Evolutionary conservation across 148 eudicot species (phyloP).

Genomic region (Amaranthus hypochondriacus): DNA sequence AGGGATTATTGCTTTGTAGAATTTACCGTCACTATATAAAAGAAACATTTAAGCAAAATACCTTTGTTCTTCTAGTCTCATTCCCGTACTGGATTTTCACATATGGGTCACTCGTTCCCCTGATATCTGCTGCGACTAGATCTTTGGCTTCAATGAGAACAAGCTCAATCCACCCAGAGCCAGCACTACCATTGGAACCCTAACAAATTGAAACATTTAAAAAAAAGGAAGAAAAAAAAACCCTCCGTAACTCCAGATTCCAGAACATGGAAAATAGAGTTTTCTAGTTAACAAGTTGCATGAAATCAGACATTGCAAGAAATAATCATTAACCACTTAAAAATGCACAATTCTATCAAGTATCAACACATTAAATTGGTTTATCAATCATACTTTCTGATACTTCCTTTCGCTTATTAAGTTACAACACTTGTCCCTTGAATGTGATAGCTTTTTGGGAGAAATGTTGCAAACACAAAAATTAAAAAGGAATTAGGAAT

Average conservation of each 20-base stretch:
- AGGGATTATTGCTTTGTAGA: too few species aligned
- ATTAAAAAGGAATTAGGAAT: not conserved
- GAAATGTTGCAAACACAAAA: too few species aligned
- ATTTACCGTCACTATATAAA: too few species aligned
- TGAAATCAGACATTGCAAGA: not conserved
- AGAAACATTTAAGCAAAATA: slow-evolving; percentile 8
- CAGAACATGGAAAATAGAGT: not conserved
- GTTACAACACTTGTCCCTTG: too few species aligned
- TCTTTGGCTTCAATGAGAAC: slow-evolving; percentile 76
- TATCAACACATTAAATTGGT: not conserved
- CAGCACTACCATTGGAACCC: slow-evolving; percentile 24
- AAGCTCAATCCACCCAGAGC: slow-evolving; percentile 62
- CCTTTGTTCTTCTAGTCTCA: slow-evolving; percentile 78
- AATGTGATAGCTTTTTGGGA: too few species aligned
- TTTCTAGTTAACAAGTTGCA: not conserved
- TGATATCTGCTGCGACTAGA: slow-evolving; percentile 89
- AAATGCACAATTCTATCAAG: not conserved
- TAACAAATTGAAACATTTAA: not conserved
- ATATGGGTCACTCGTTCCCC: slow-evolving; percentile 98
- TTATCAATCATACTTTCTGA: not conserved
- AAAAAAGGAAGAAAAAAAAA: not conserved
- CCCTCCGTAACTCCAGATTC: not conserved
- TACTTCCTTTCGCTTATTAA: too few species aligned
- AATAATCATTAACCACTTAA: not conserved
- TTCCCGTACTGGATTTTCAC: slow-evolving; percentile 83